These are phyloP conservation scores for Mortierella sp. DNA, from an alignment of 371 early-diverging fungal species.

Conservation along the genomic window DNA sequence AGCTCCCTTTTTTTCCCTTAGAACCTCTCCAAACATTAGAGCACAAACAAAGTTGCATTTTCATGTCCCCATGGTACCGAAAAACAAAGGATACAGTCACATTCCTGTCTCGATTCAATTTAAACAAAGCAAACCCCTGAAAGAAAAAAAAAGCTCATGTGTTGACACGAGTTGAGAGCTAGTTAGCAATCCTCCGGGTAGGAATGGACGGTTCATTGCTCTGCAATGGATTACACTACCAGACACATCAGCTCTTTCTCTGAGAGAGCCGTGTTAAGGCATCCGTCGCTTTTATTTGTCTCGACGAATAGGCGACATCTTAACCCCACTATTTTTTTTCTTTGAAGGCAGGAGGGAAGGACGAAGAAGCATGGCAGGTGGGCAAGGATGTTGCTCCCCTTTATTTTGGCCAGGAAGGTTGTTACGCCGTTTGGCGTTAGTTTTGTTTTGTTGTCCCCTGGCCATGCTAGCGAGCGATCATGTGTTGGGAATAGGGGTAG, in stretches of 20 bases:
- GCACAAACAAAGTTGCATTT: neutral
- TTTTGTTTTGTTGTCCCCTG: neutral
- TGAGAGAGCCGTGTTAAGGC: slow-evolving; percentile 53
- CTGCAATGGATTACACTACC: slow-evolving; percentile 34
- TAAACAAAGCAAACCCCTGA: too few species aligned
- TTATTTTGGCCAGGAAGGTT: neutral
- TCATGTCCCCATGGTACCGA: neutral
- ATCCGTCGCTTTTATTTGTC: slow-evolving; percentile 45
- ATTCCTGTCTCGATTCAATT: neutral
- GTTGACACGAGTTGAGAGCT: slow-evolving; percentile 60
- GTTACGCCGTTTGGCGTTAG: neutral
- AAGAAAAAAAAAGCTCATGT: slow-evolving; percentile 14
- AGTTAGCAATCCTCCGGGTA: slow-evolving; percentile 61
- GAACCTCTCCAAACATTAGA: neutral
- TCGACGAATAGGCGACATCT: slow-evolving; percentile 52
- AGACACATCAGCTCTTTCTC: slow-evolving; percentile 39
- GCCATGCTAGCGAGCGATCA: neutral
- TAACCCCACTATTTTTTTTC: slow-evolving; percentile 42
- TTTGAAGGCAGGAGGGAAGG: neutral
- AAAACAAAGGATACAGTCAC: slow-evolving; percentile 19
- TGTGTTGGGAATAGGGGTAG: slow-evolving; percentile 8
- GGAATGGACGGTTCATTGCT: slow-evolving; percentile 54
- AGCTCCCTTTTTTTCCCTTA: neutral
- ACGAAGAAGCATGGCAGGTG: neutral
- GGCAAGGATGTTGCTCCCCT: neutral